Evolutionary conservation across 352 stramenopile species (phyloP).

Genomic region (Globisporangium heterothallicum): DNA sequence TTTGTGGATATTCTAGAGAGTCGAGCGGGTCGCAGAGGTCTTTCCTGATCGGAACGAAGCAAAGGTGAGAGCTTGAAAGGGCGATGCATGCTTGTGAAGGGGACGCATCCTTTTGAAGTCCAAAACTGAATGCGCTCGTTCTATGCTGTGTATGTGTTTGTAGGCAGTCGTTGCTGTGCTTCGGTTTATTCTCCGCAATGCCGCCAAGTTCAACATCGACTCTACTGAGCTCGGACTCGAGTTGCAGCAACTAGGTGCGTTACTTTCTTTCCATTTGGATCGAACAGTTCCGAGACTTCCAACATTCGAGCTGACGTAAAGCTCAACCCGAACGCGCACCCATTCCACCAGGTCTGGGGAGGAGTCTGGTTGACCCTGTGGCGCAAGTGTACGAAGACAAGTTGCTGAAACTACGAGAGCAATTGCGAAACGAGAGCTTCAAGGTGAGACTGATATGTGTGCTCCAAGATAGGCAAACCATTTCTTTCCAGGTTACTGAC

Average conservation of each 20-base stretch:
- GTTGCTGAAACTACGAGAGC: neutral
- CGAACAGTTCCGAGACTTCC: too few species aligned
- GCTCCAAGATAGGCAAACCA: too few species aligned
- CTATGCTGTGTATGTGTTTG: neutral
- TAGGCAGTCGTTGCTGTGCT: conserved; percentile 1
- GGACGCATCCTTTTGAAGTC: too few species aligned
- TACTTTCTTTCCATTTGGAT: neutral
- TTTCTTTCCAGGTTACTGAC: too few species aligned
- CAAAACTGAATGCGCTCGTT: too few species aligned
- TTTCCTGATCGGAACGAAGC: neutral
- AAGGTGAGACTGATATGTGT: neutral
- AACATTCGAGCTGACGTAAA: too few species aligned
- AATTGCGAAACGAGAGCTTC: conserved; percentile 1
- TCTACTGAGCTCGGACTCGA: neutral
- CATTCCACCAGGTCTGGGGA: neutral
- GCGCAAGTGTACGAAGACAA: neutral
- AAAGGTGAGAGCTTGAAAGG: neutral
- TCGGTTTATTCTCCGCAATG: conserved; percentile 5
- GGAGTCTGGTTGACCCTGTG: neutral
- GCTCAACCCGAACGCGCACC: too few species aligned
- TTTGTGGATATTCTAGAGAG: too few species aligned
- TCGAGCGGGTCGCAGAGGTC: neutral
- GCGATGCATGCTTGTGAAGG: too few species aligned
- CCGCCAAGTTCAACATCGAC: conserved; percentile 9
- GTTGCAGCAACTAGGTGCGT: conserved; percentile 11